These are phyloP conservation scores for Solanum okadae DNA, from an alignment of 257 asterid species.

Conservation along the genomic window DNA sequence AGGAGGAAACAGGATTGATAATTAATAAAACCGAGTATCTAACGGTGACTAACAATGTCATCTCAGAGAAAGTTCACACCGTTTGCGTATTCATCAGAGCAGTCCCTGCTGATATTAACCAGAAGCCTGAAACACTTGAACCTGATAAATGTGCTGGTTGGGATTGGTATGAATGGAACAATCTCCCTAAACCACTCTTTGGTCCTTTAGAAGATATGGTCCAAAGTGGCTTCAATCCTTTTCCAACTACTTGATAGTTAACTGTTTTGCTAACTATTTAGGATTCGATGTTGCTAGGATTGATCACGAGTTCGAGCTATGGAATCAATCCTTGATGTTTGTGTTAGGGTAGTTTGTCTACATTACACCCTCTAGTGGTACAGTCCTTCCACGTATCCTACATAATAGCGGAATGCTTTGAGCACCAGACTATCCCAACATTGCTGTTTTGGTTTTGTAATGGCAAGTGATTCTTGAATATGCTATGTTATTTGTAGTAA, in stretches of 20 bases:
- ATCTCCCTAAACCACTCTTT: constrained; percentile 62
- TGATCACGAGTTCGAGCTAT: not conserved
- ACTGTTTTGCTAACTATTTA: not conserved
- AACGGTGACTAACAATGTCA: constrained; percentile 35
- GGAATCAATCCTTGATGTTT: not conserved
- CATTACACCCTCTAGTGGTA: not conserved
- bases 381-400: not conserved
- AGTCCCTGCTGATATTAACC: constrained; percentile 19
- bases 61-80: constrained; percentile 19
- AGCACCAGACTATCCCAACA: not conserved
- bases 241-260: constrained; percentile 9
- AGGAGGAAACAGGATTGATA: constrained; percentile 68
- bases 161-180: constrained; percentile 67
- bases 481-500: not conserved
- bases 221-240: constrained; percentile 37
- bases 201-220: constrained; percentile 35
- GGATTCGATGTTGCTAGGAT: not conserved
- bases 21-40: constrained; percentile 16
- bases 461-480: not conserved
- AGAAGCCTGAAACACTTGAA: constrained; percentile 41
- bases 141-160: constrained; percentile 81
- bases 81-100: constrained; percentile 53
- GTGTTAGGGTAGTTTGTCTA: not conserved
- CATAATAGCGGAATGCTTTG: not conserved
- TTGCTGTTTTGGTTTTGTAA: not conserved